A percentile compares a stretch with the other conserved stretches of the same genome.
Conservation (phyloP, 345 rosid genomes). For the Adansonia digitata region DNA sequence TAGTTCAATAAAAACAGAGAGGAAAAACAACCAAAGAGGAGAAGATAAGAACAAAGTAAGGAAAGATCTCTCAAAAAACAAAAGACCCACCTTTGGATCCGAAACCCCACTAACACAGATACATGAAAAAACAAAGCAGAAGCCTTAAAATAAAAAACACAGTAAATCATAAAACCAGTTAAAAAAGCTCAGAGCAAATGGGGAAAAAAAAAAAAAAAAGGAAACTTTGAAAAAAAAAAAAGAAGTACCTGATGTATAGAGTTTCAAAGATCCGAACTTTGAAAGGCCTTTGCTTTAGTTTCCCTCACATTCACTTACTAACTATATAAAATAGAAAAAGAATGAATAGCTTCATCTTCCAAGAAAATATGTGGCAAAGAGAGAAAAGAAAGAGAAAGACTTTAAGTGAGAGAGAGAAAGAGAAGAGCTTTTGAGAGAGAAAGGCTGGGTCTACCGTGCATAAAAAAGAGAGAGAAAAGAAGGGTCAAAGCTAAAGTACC, state of each 20-base stretch:
- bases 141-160: background rate
- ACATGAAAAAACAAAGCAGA: background rate
- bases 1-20: background rate
- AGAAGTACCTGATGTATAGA: background rate
- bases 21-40: conserved; percentile 12
- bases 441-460: conserved; percentile 5
- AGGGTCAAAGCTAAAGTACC: conserved; percentile 48
- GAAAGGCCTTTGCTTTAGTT: conserved; percentile 5
- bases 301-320: conserved; percentile 4
- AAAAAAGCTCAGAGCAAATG: background rate
- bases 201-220: background rate
- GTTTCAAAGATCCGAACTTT: conserved; percentile 6
- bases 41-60: conserved; percentile 21
- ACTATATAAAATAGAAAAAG: background rate
- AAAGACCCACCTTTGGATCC: conserved; percentile 15
- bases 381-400: background rate
- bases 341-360: background rate
- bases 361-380: background rate
- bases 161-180: background rate
- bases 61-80: conserved; percentile 48
- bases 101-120: background rate
- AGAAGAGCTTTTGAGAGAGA: background rate
- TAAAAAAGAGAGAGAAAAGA: conserved; percentile 4
- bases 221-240: background rate
- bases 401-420: background rate